A percentile compares a stretch with the other conserved stretches of the same genome.
Conservation (phyloP, 1,284 basidiomycete genomes). For the Malassezia obtusa region DNA sequence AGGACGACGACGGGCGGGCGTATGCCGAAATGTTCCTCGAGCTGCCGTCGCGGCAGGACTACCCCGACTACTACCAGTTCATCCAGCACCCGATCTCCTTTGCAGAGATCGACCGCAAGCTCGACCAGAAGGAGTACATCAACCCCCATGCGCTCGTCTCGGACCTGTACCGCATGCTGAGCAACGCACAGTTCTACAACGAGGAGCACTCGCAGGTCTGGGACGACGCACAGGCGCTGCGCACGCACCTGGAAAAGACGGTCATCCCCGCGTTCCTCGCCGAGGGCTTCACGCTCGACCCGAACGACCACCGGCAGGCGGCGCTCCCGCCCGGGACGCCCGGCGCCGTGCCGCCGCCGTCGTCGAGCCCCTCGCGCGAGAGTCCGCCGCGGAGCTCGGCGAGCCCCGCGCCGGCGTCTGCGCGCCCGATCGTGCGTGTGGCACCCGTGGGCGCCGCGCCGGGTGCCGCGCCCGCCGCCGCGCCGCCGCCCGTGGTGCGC, state of each 20-base stretch:
- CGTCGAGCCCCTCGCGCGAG: background rate
- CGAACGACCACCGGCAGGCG: constrained; percentile 38
- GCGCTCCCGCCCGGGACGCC: constrained; percentile 25
- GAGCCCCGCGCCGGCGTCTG: background rate
- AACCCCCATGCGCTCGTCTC: constrained; percentile 33
- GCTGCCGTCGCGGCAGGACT: constrained; percentile 31
- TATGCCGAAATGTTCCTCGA: constrained; percentile 30
- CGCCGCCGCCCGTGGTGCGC: background rate
- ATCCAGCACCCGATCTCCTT: constrained; percentile 34
- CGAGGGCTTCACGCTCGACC: constrained; percentile 44
- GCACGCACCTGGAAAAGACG: constrained; percentile 30
- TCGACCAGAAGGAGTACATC: constrained; percentile 32
- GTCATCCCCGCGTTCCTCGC: constrained; percentile 34
- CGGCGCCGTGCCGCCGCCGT: constrained; percentile 8
- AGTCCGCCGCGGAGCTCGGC: background rate
- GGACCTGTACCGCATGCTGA: constrained; percentile 40
- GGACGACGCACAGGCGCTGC: constrained; percentile 36
- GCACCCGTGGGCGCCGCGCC: background rate
- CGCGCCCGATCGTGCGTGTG: background rate
- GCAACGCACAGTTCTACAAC: constrained; percentile 43
- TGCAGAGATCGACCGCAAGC: constrained; percentile 28
- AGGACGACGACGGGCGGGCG: constrained; percentile 20
- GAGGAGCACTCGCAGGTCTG: constrained; percentile 30
- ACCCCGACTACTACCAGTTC: constrained; percentile 44
- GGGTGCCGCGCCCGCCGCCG: background rate